Conservation (phyloP, 108 stramenopile species). For the Skeletonema tropicum region DNA sequence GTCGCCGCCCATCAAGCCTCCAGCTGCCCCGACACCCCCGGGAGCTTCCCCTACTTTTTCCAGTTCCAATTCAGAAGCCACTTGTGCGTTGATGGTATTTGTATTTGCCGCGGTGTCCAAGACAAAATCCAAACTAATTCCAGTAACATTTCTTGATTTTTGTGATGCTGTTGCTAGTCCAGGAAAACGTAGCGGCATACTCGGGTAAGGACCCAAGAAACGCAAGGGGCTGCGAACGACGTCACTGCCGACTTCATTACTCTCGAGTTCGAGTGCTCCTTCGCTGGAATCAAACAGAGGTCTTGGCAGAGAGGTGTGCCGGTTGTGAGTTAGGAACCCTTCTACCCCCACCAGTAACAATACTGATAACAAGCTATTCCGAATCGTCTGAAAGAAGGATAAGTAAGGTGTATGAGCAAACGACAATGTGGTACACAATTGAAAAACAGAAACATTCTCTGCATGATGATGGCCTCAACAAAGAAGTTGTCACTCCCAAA, state of each 20-base stretch:
- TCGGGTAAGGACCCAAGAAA: constrained; percentile 74
- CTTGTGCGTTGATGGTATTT: constrained; percentile 73
- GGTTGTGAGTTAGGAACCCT: not conserved
- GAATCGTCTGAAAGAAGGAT: not conserved
- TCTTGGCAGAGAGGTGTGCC: not conserved
- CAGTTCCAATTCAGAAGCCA: constrained; percentile 62
- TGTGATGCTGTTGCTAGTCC: constrained; percentile 69
- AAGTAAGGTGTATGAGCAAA: not conserved
- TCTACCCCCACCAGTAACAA: not conserved
- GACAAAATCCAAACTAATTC: constrained; percentile 72
- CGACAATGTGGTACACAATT: not conserved
- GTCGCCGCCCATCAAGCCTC: constrained; percentile 62
- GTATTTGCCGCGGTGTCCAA: constrained; percentile 79
- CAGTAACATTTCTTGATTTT: constrained; percentile 59
- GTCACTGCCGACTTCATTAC: constrained; percentile 9
- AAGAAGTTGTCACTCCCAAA: constrained; percentile 38
- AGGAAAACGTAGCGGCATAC: constrained; percentile 71
- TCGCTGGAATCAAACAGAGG: not conserved
- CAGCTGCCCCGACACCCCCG: constrained; percentile 60
- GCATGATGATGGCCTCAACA: not conserved
- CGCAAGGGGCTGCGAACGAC: constrained; percentile 62
- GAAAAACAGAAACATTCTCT: not conserved
- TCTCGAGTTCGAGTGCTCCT: not conserved
- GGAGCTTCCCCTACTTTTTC: constrained; percentile 60
- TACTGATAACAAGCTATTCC: not conserved